Percentiles rank a stretch among this genome's conserved stretches.
phyloP scores from a whole-genome alignment of 2,329 filamentous ascomycete species.

The Aspergillus oerlinghausenensis region DNA sequence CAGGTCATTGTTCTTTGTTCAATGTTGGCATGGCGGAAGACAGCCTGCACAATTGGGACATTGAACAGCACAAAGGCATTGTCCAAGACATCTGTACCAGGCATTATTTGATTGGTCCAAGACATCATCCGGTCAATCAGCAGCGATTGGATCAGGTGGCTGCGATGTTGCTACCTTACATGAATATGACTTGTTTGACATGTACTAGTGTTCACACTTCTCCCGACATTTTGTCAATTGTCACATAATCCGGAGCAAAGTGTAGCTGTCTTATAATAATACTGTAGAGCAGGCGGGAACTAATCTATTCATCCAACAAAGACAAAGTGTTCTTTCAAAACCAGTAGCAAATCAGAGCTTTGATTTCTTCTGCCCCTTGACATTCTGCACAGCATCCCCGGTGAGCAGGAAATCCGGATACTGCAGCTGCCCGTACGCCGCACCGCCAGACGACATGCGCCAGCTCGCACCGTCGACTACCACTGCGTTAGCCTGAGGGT shows the following conservation, averaged over 20 bases:
- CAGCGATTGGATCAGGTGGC: neutral
- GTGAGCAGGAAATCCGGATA: slow-evolving; percentile 59
- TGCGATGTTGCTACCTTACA: neutral
- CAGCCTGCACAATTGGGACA: neutral
- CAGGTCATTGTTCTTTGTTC: neutral
- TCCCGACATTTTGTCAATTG: neutral
- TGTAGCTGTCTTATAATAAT: neutral
- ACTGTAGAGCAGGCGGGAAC: neutral
- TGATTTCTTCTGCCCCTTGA: slow-evolving; percentile 54
- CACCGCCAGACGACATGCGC: slow-evolving; percentile 31
- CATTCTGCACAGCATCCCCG: slow-evolving; percentile 51
- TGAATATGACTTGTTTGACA: neutral
- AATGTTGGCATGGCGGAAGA: neutral
- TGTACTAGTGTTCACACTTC: neutral
- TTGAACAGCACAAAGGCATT: neutral
- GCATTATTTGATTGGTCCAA: neutral
- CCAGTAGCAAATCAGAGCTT: slow-evolving; percentile 42
- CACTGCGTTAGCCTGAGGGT: neutral
- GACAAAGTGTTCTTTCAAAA: neutral
- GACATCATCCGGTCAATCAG: neutral
- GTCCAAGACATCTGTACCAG: neutral
- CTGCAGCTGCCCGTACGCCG: slow-evolving; percentile 34
- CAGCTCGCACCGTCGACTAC: slow-evolving; percentile 41
- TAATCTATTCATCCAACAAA: neutral
- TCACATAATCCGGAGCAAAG: too few species aligned